A percentile compares a stretch with the other conserved stretches of the same genome.
Evolutionary conservation across 2,329 filamentous ascomycete genomes (phyloP).

Genomic region (Thielaviopsis punctulata): DNA sequence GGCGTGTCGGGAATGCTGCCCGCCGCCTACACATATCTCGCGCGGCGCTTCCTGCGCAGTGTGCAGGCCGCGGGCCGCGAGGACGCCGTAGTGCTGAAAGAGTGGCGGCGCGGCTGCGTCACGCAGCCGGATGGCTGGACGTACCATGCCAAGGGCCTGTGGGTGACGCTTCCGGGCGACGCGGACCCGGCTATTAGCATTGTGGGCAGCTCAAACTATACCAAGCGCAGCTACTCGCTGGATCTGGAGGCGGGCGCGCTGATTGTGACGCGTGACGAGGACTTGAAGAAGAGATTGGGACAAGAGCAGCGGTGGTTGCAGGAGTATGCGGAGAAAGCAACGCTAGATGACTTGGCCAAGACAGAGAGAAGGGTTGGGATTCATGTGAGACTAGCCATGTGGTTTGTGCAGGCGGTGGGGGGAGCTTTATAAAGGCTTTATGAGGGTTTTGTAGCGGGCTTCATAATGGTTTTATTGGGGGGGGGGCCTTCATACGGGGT

Average conservation of each 20-base stretch:
- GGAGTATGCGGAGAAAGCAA: conserved; percentile 51
- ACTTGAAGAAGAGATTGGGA: conserved; percentile 53
- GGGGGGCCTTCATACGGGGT: too few species aligned
- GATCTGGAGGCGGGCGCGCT: conserved; percentile 82
- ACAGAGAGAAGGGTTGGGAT: conserved; percentile 71
- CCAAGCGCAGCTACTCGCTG: conserved; percentile 77
- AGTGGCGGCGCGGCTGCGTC: conserved; percentile 75
- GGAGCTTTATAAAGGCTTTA: conserved; percentile 85
- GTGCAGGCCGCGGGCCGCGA: conserved; percentile 29
- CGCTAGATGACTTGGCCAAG: conserved; percentile 60
- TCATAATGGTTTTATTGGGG: too few species aligned
- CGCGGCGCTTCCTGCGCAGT: conserved; percentile 58
- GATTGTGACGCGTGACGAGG: conserved; percentile 63
- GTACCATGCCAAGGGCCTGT: conserved; percentile 92
- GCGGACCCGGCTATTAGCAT: conserved; percentile 58
- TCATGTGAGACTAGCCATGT: conserved; percentile 79
- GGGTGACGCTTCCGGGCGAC: conserved; percentile 58
- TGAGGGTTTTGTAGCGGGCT: too few species aligned
- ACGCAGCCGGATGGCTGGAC: conserved; percentile 79
- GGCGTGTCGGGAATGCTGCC: conserved; percentile 84
- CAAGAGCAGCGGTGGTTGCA: conserved; percentile 70
- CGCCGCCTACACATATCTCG: conserved; percentile 78
- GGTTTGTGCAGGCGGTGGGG: conserved; percentile 73
- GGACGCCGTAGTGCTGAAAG: conserved; percentile 53
- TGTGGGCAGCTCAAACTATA: conserved; percentile 90